phyloP scores from a whole-genome alignment of 2,329 filamentous ascomycete species.

The Claviceps capensis region DNA sequence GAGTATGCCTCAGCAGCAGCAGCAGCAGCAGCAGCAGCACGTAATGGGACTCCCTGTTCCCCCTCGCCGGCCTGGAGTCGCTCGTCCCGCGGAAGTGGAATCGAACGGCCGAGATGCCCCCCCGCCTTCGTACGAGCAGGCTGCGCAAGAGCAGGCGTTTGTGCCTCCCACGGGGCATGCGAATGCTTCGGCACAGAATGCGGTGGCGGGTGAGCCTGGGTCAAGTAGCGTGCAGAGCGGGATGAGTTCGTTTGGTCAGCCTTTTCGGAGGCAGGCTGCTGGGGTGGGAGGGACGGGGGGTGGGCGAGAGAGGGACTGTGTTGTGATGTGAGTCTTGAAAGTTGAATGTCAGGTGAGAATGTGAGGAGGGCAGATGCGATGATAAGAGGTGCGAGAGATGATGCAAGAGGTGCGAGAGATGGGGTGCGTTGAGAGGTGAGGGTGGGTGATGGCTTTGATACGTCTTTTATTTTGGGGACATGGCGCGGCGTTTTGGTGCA shows the following conservation, averaged over 20 bases:
- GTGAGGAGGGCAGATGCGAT: background rate
- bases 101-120: constrained; percentile 31
- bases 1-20: constrained; percentile 1
- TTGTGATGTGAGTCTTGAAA: constrained; percentile 28
- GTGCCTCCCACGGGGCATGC: constrained; percentile 38
- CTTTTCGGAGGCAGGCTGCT: constrained; percentile 8
- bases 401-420: background rate
- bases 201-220: background rate
- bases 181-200: constrained; percentile 28
- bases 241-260: background rate
- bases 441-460: background rate
- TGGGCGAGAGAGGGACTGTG: constrained; percentile 24
- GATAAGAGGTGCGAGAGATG: background rate
- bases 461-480: background rate
- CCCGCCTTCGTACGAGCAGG: constrained; percentile 45
- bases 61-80: constrained; percentile 23
- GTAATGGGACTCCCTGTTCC: constrained; percentile 31
- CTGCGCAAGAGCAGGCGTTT: constrained; percentile 36
- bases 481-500: constrained; percentile 3
- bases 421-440: background rate
- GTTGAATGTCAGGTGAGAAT: no score
- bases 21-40: constrained; percentile 10
- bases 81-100: constrained; percentile 24
- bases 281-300: constrained; percentile 4
- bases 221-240: no score